Conservation (phyloP, 306 rosid genomes). For the Sechiopsis laciniata region DNA sequence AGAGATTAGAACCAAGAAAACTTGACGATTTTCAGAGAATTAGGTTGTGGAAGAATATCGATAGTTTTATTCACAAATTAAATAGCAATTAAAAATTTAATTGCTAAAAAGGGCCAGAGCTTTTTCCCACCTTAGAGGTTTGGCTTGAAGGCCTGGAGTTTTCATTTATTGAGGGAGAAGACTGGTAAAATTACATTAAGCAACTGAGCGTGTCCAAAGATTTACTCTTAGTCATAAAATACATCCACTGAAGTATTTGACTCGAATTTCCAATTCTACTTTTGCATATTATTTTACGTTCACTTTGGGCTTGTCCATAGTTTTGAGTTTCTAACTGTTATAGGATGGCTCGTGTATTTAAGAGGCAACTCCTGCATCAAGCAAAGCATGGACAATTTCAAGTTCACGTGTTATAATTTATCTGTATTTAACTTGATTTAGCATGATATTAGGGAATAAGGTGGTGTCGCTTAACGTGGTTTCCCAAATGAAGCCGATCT, state of each 20-base stretch:
- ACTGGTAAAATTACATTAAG: background rate
- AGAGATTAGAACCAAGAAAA: background rate
- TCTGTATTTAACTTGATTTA: background rate
- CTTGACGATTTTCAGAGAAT: background rate
- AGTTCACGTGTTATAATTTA: background rate
- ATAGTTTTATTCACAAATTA: background rate
- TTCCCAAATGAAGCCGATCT: background rate
- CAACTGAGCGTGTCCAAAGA: background rate
- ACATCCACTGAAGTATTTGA: background rate
- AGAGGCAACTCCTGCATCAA: background rate
- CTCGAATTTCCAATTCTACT: background rate
- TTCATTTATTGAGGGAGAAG: background rate
- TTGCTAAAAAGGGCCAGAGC: background rate
- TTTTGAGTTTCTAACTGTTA: background rate
- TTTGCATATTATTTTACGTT: background rate
- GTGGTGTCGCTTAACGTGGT: background rate
- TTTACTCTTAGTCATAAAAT: background rate
- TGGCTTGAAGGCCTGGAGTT: background rate
- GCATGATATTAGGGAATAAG: slow-evolving; percentile 2
- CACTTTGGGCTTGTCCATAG: background rate
- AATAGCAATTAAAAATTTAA: background rate
- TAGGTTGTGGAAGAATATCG: background rate
- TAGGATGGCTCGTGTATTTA: background rate
- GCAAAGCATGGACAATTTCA: background rate
- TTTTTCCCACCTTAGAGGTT: background rate